Conservation (phyloP, 371 early-diverging fungal species). For the Circinella umbellata region DNA sequence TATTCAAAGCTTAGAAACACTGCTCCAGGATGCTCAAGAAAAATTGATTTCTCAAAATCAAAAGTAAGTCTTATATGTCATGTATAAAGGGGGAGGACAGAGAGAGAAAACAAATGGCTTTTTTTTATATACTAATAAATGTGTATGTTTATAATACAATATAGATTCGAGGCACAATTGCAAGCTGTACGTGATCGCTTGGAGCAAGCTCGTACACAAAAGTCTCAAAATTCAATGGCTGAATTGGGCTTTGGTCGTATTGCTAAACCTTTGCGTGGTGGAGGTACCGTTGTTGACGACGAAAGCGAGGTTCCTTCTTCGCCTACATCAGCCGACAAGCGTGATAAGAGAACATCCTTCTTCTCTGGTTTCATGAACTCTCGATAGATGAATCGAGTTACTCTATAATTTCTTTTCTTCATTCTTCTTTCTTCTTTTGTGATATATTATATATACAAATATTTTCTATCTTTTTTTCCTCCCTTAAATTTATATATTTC, state of each 20-base stretch:
- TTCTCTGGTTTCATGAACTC: constrained; percentile 40
- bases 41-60: constrained; percentile 80
- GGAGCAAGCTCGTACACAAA: constrained; percentile 73
- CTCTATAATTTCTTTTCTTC: constrained; percentile 7
- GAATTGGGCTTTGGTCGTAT: constrained; percentile 86
- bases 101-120: too few relatives aligned
- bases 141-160: not conserved
- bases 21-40: constrained; percentile 78
- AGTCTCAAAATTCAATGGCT: constrained; percentile 59
- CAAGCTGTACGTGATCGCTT: constrained; percentile 80
- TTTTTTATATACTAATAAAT: too few relatives aligned
- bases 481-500: not conserved
- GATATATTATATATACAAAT: not conserved
- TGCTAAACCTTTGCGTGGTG: constrained; percentile 94
- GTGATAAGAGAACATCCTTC: constrained; percentile 45
- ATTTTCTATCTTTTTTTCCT: not conserved
- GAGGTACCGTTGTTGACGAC: constrained; percentile 51
- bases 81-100: not conserved
- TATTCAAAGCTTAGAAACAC: constrained; percentile 82
- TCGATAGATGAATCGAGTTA: constrained; percentile 16
- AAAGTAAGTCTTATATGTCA: constrained; percentile 56
- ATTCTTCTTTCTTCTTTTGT: not conserved
- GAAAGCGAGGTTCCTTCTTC: constrained; percentile 16
- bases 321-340: constrained; percentile 37
- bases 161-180: constrained; percentile 80